Evolutionary conservation across 2,329 filamentous ascomycete genomes (phyloP).

Genomic region (Ceratocystis variospora): DNA sequence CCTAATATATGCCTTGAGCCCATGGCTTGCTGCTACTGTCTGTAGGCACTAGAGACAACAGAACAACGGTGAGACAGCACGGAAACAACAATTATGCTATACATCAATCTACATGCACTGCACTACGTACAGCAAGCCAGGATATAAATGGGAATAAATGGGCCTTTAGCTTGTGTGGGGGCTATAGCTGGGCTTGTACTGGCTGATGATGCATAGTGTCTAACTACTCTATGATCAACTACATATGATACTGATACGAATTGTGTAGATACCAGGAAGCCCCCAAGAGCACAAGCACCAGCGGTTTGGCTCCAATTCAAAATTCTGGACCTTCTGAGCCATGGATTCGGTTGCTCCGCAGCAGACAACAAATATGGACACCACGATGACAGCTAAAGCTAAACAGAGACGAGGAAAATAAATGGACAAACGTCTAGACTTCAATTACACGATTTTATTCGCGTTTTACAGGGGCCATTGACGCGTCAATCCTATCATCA

Average conservation of each 20-base stretch:
- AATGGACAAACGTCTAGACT: not conserved
- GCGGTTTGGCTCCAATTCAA: not conserved
- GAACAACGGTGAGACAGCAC: not conserved
- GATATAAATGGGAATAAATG: not conserved
- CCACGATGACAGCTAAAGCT: not conserved
- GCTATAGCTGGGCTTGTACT: not conserved
- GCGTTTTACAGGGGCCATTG: not conserved
- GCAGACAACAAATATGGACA: not conserved
- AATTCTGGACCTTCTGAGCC: not conserved
- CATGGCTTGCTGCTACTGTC: too few relatives aligned
- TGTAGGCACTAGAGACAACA: not conserved
- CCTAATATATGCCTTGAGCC: too few relatives aligned
- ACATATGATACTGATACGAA: too few relatives aligned
- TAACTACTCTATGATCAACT: too few relatives aligned
- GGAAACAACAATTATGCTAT: too few relatives aligned
- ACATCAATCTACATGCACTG: too few relatives aligned
- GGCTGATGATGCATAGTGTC: not conserved
- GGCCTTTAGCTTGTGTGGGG: not conserved
- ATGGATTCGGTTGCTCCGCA: not conserved
- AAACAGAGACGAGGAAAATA: not conserved
- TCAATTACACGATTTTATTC: not conserved
- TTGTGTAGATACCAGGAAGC: not conserved
- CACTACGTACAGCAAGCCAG: not conserved
- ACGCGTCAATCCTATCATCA: not conserved
- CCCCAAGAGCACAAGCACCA: not conserved